Percentiles rank a stretch among this genome's conserved stretches.
Conservation (phyloP, 371 early-diverging fungal species). For the Mucor lusitanicus region DNA sequence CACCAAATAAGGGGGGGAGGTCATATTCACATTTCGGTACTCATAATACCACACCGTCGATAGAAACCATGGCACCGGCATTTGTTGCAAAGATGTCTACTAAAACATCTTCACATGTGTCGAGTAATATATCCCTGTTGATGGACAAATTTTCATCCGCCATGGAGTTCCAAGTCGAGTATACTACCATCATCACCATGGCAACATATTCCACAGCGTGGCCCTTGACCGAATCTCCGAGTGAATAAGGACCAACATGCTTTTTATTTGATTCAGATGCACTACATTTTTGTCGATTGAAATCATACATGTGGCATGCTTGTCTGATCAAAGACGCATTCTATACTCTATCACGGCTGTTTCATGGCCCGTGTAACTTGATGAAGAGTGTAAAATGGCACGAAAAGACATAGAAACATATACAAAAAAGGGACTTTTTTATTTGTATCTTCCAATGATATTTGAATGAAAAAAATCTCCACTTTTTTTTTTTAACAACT, state of each 20-base stretch:
- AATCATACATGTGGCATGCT: background rate
- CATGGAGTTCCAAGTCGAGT: background rate
- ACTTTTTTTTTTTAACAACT: slow-evolving; percentile 1
- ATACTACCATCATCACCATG: background rate
- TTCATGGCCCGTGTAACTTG: background rate
- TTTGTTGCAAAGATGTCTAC: background rate
- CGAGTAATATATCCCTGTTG: background rate
- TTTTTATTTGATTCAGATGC: background rate
- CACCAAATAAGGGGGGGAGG: background rate
- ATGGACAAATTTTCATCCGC: background rate
- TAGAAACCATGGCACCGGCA: background rate
- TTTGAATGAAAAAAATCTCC: slow-evolving; percentile 9
- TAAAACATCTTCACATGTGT: background rate
- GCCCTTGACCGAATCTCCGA: background rate
- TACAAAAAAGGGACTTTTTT: slow-evolving; percentile 8
- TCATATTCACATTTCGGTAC: background rate
- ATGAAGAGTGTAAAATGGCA: background rate
- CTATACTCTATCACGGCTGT: background rate
- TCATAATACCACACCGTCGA: background rate
- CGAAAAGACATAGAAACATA: background rate
- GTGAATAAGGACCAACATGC: background rate
- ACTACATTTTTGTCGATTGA: background rate
- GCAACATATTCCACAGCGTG: background rate
- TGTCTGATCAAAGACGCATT: background rate
- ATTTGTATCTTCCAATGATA: slow-evolving; percentile 4